Conservation (phyloP, 306 rosid genomes). For the Ceratonia siliqua region DNA sequence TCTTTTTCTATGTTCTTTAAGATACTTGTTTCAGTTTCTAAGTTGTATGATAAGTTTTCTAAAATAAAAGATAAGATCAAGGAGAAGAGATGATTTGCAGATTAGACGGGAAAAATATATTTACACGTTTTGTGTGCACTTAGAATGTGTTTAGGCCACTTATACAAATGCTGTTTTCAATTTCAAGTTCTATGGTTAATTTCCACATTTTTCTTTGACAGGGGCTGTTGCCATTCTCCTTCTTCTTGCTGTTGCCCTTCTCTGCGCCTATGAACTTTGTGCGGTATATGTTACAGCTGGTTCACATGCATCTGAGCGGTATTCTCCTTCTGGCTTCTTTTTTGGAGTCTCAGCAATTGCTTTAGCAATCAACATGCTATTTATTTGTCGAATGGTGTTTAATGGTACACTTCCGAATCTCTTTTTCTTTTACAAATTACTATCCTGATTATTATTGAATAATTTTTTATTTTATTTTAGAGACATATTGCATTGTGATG, state of each 20-base stretch:
- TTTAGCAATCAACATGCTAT: slow-evolving; percentile 98
- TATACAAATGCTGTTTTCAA: background rate
- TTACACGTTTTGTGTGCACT: background rate
- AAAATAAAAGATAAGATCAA: background rate
- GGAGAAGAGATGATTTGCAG: background rate
- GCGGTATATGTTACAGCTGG: slow-evolving; percentile 99
- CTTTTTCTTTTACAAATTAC: slow-evolving; percentile 14
- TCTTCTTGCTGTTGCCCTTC: slow-evolving; percentile 95
- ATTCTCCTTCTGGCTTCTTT: slow-evolving; percentile 99
- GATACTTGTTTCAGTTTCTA: background rate
- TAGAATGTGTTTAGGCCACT: background rate
- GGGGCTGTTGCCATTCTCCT: slow-evolving; percentile 97
- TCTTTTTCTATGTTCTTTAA: background rate
- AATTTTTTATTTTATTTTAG: background rate
- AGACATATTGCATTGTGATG: slow-evolving; percentile 19
- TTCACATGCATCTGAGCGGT: slow-evolving; percentile 90
- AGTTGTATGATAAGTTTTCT: background rate
- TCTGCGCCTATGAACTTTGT: slow-evolving; percentile 96
- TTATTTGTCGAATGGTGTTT: slow-evolving; percentile 96
- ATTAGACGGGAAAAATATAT: background rate
- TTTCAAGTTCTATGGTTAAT: slow-evolving; percentile 21
- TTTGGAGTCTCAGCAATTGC: slow-evolving; percentile 99
- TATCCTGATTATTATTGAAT: slow-evolving; percentile 18
- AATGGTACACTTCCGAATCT: slow-evolving; percentile 63
- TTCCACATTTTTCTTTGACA: slow-evolving; percentile 42